These are phyloP conservation scores for Aureobasidium sp. DNA, from an alignment of 2,329 filamentous ascomycete species.

Conservation along the genomic window DNA sequence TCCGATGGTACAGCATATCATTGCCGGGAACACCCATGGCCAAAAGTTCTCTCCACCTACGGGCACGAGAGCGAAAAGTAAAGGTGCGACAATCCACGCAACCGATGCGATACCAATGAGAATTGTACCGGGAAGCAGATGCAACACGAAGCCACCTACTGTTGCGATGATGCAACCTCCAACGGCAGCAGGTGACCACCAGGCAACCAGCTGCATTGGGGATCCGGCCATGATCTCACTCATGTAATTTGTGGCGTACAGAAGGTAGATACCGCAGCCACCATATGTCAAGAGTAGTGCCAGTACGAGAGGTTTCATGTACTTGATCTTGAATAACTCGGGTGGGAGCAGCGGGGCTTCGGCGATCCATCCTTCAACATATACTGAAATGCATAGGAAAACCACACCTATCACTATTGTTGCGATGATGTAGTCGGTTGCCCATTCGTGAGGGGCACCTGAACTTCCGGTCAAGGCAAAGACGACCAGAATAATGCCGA, in stretches of 20 bases:
- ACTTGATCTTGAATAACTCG: slow-evolving; percentile 62
- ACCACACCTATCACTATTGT: slow-evolving; percentile 58
- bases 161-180: slow-evolving; percentile 61
- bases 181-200: slow-evolving; percentile 60
- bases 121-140: slow-evolving; percentile 56
- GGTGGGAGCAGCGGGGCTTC: slow-evolving; percentile 61
- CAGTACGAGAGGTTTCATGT: slow-evolving; percentile 57
- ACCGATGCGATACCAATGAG: slow-evolving; percentile 56
- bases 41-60: slow-evolving; percentile 52
- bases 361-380: slow-evolving; percentile 66
- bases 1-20: slow-evolving; percentile 63
- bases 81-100: slow-evolving; percentile 51
- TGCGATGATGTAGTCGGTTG: slow-evolving; percentile 63
- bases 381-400: slow-evolving; percentile 54
- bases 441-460: slow-evolving; percentile 62
- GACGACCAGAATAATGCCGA: slow-evolving; percentile 61
- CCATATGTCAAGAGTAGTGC: slow-evolving; percentile 63
- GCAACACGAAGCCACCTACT: slow-evolving; percentile 59
- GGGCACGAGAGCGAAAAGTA: slow-evolving; percentile 61
- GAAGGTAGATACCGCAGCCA: slow-evolving; percentile 59
- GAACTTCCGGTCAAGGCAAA: slow-evolving; percentile 69
- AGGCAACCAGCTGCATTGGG: slow-evolving; percentile 59
- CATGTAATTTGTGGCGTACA: slow-evolving; percentile 65
- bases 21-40: slow-evolving; percentile 66
- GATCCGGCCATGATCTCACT: slow-evolving; percentile 52